Base-by-base conservation (phyloP, 352 stramenopile genomes). In the Blastocystis hominis region DNA sequence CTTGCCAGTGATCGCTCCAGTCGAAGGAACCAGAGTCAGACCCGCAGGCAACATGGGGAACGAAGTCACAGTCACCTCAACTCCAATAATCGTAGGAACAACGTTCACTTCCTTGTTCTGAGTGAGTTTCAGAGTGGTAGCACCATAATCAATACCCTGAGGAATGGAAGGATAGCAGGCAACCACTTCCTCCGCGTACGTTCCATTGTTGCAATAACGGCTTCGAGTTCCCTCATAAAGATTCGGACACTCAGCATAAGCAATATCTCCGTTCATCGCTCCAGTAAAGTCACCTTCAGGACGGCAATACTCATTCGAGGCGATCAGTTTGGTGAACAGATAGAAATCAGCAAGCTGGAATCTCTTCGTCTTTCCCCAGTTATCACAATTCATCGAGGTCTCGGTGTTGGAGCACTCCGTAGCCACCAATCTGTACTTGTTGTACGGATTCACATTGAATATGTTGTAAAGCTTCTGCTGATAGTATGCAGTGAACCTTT, bases 301-400 rank as follows among this genome's bases (percentile, higher is more conserved):
- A 6, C 1, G 9, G 30, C 77, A 87, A 30, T 75, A 69, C 10
- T 24, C 42, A 3, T 9, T 61, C 46, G 38, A 20, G 54, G 40
- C 64, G 6, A 87, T 30, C 24, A 42, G 40, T 56, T 87, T 87
- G 1, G 77, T 47, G 46, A 77, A 87, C 40, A 87, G 61, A 47
- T 77, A 75, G 40, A 76, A 44, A 40, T 87, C 77, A 3, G 77
- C 77, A 15, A 87, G 10, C 64, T 87, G 77, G 56, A 87, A 76
- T 24, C 20, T 30, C 6, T 63, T 59, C 7, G 7, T 17, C 4
- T 30, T 10, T 24, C 7, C 17, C 47, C 34, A n/a, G 34, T 75
- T 75, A 63, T 59, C 53, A 42, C 77, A 87, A 6, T n/a, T 46
- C 13, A 69, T 61, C 1, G 20, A 20, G 17, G 36, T 44, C 3